Conservation (phyloP, 1,284 basidiomycete species). For the Takashimella tepidaria region DNA sequence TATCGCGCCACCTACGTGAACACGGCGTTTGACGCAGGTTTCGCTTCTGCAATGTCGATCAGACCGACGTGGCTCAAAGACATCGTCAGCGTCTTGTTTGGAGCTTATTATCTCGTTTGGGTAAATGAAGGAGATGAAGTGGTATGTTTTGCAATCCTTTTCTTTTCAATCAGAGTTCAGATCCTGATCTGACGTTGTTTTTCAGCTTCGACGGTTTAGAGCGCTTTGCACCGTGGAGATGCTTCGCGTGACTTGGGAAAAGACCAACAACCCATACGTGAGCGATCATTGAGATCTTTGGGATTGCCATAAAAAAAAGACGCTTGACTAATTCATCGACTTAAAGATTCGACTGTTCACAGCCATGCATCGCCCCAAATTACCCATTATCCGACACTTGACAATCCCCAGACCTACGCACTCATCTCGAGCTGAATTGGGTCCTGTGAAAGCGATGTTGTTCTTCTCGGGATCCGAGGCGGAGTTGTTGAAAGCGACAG, state of each 20-base stretch:
- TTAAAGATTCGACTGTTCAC: slow-evolving; percentile 71
- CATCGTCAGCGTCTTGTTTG: slow-evolving; percentile 75
- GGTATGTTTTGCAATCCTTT: slow-evolving; percentile 51
- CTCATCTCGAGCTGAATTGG: slow-evolving; percentile 62
- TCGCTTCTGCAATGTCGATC: slow-evolving; percentile 89
- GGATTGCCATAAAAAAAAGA: too few relatives aligned
- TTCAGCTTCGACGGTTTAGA: slow-evolving; percentile 77
- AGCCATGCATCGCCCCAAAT: slow-evolving; percentile 53
- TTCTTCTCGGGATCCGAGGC: slow-evolving; percentile 72
- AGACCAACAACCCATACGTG: slow-evolving; percentile 88
- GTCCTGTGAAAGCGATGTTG: slow-evolving; percentile 74
- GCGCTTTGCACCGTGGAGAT: slow-evolving; percentile 94
- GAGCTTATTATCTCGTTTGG: slow-evolving; percentile 88
- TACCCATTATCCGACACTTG: slow-evolving; percentile 69
- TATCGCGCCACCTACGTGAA: slow-evolving; percentile 96
- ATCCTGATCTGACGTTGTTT: background rate
- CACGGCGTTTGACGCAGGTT: slow-evolving; percentile 93
- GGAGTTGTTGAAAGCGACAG: slow-evolving; percentile 63
- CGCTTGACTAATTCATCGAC: slow-evolving; percentile 1
- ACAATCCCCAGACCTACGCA: slow-evolving; percentile 72
- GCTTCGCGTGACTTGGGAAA: slow-evolving; percentile 93
- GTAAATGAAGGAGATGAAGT: slow-evolving; percentile 92
- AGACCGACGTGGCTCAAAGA: slow-evolving; percentile 89
- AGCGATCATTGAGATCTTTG: slow-evolving; percentile 29
- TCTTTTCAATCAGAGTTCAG: background rate